Base-by-base conservation (phyloP, 2,329 filamentous ascomycete species). In the Didymella arachidicola region DNA sequence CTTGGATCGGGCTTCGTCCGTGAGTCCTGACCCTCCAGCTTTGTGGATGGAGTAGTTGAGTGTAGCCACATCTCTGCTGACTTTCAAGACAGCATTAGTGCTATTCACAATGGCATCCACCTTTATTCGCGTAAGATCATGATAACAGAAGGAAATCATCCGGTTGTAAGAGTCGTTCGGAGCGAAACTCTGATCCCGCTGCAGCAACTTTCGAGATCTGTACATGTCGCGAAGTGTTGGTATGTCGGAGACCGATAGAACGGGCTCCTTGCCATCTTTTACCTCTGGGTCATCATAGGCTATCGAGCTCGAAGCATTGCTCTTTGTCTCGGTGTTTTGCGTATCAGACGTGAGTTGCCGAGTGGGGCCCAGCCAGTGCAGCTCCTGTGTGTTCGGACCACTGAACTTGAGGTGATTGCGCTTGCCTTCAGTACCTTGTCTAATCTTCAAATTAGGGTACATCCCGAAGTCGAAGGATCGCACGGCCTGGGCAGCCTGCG, bases 81-180 rank as follows among this genome's bases (percentile, higher is more conserved):
- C 12, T 7, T 55, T 64, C 49, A 73, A 44, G 2, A 57, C 42
- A 7, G 27, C 42, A 14, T 69, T 70, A 1, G 72, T 67, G 41
- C 69, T 72, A 41, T 73, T 76, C 11, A 77, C 70, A 19, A 77
- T 76, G 11, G 73, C 73, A 41, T 75, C 74, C 0, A 75, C 73
- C 25, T 68, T 64, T 3, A 77, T 30, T n/a, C 62, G 65, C 0
- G 72, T 76, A 7, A 77, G 49, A 29, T 77, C 71, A 45, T 73
- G 62, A 41, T 63, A 64, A 36, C 68, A 68, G 36, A 76, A 69
- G 1, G 70, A 73, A 16, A 77, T 64, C 6, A 70, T 60, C 18
- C 61, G 61, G 11, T 77, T 77, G 60, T 74, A 71, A 1, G 54
- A 25, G 55, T 72, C 69, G 22, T 72, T 74, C 3, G 72, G 68